phyloP scores from a whole-genome alignment of 176 grass and related monocot species.

The Oryza meridionalis region DNA sequence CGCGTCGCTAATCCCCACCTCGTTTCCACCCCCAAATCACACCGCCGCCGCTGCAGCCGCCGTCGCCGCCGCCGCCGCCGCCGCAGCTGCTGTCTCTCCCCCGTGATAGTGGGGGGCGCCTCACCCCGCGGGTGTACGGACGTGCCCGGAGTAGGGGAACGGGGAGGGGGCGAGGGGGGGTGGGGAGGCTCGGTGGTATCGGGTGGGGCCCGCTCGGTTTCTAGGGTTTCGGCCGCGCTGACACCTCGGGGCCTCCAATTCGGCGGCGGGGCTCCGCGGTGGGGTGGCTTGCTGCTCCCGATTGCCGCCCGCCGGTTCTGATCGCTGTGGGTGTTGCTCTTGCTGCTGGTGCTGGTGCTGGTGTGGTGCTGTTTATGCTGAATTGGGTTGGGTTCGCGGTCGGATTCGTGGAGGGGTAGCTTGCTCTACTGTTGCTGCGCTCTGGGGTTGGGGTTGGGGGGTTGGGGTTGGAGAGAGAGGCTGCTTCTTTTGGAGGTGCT shows the following conservation, averaged over 20 bases:
- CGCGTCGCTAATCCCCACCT: constrained; percentile 39
- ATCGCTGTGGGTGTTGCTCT: constrained; percentile 26
- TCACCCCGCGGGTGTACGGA: no score
- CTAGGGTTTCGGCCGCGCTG: constrained; percentile 59
- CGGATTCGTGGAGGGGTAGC: not conserved
- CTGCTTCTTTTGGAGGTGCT: not conserved
- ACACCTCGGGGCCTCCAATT: constrained; percentile 28
- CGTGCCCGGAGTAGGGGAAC: not conserved
- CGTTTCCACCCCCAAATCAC: constrained; percentile 16
- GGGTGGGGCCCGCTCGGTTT: constrained; percentile 27
- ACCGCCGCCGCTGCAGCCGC: not conserved
- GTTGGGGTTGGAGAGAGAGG: not conserved
- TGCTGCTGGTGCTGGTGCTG: not conserved
- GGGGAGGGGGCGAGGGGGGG: no score
- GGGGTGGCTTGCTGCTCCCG: not conserved
- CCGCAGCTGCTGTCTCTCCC: not conserved
- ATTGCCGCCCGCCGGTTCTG: constrained; percentile 17
- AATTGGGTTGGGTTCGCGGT: constrained; percentile 27
- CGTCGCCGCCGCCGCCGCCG: not conserved
- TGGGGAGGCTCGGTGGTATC: not conserved
- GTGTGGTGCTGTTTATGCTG: constrained; percentile 14
- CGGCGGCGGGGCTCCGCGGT: not conserved
- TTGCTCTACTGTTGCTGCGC: not conserved
- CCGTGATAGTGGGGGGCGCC: no score
- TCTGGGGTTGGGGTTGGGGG: not conserved